Percentiles rank a stretch among this genome's conserved stretches.
These are phyloP conservation scores for Teratosphaeria destructans DNA, from an alignment of 2,329 filamentous ascomycete genomes.

Conservation along the genomic window DNA sequence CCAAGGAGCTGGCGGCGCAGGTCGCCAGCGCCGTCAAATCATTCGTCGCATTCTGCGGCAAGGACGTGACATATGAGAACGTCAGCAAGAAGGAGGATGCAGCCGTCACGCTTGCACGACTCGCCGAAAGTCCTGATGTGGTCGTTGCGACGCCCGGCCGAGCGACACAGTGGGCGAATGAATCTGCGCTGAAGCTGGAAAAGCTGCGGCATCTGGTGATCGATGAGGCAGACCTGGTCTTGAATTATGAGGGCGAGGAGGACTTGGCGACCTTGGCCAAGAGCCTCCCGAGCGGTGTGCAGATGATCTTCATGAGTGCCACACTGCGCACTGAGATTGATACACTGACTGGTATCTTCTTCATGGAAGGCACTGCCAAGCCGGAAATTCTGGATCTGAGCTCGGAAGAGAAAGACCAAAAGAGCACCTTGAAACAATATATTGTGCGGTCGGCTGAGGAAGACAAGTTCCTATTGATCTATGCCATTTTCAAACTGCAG, in stretches of 20 bases:
- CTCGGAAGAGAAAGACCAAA: constrained; percentile 50
- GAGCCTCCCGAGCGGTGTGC: constrained; percentile 70
- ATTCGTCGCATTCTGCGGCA: constrained; percentile 73
- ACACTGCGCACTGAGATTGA: constrained; percentile 84
- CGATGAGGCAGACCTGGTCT: constrained; percentile 86
- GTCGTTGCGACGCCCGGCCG: constrained; percentile 85
- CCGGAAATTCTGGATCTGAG: constrained; percentile 74
- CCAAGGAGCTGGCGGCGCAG: constrained; percentile 86
- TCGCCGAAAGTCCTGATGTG: constrained; percentile 78
- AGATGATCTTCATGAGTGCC: constrained; percentile 88
- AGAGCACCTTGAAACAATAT: constrained; percentile 70
- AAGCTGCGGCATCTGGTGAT: constrained; percentile 70
- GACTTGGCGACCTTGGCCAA: constrained; percentile 73
- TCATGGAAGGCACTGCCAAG: constrained; percentile 43
- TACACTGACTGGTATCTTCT: constrained; percentile 74
- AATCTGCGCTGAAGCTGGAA: constrained; percentile 58
- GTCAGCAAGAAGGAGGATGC: constrained; percentile 85
- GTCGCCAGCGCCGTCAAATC: constrained; percentile 68
- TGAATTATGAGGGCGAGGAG: constrained; percentile 89
- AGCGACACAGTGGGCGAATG: constrained; percentile 67
- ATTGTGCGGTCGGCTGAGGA: constrained; percentile 90
- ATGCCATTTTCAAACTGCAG: constrained; percentile 91
- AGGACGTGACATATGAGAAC: constrained; percentile 73
- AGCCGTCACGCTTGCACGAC: constrained; percentile 73
- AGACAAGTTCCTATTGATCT: constrained; percentile 87